These are phyloP conservation scores for Fistulifera pelliculosa DNA, from an alignment of 108 stramenopile genomes.

Conservation along the genomic window DNA sequence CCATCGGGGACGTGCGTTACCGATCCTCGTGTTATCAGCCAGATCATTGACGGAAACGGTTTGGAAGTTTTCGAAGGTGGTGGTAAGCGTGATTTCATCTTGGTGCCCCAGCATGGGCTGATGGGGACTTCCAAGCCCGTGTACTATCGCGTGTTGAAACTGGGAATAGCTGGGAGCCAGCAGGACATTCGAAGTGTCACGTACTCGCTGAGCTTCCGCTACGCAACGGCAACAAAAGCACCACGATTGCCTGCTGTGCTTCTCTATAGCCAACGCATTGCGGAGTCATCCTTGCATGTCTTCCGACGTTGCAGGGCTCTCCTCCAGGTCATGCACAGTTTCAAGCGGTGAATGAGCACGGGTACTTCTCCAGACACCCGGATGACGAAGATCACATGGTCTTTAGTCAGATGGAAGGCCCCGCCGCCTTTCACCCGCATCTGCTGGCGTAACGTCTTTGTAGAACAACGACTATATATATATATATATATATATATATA, in stretches of 20 bases:
- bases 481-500: no score
- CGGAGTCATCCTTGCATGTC: not conserved
- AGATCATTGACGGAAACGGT: not conserved
- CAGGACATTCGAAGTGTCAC: not conserved
- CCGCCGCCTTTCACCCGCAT: not conserved
- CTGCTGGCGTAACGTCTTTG: not conserved
- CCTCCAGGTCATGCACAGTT: no score
- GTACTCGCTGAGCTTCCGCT: slow-evolving; percentile 4
- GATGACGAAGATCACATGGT: not conserved
- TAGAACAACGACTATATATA: not conserved
- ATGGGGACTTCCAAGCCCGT: slow-evolving; percentile 10
- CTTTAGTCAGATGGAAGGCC: not conserved
- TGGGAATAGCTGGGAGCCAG: not conserved
- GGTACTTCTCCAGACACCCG: not conserved
- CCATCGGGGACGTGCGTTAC: slow-evolving; percentile 3
- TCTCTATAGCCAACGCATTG: not conserved
- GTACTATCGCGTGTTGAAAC: not conserved
- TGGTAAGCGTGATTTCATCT: slow-evolving; percentile 2
- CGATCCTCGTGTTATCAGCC: slow-evolving; percentile 1
- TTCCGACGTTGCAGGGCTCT: not conserved
- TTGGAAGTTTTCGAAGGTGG: not conserved
- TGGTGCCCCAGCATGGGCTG: not conserved
- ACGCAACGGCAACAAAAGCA: slow-evolving; percentile 6
- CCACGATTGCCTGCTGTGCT: not conserved
- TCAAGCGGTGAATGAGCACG: no score